Conservation (phyloP, 176 grass and related monocot species). For the Carex littledalei region DNA sequence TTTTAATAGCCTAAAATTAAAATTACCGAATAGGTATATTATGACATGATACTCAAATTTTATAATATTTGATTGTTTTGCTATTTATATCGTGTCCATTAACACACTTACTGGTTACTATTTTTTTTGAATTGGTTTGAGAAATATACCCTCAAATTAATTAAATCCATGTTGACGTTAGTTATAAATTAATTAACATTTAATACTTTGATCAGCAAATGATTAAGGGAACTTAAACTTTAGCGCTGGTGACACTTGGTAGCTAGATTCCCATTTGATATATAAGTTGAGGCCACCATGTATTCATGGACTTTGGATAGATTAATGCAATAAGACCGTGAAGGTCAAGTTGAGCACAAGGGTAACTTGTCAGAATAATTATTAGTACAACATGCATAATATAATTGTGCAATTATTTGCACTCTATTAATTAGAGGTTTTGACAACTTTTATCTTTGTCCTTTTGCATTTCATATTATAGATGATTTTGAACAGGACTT, state of each 20-base stretch:
- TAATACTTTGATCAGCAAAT: background rate
- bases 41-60: background rate
- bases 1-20: no score
- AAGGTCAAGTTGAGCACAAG: conserved; percentile 15
- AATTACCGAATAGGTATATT: no score
- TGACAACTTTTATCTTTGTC: background rate
- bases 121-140: background rate
- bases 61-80: background rate
- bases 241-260: background rate
- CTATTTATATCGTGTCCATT: background rate
- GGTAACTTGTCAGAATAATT: background rate
- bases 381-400: background rate
- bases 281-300: conserved; percentile 12
- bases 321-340: background rate
- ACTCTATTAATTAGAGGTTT: background rate
- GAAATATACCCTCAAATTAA: background rate
- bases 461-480: background rate
- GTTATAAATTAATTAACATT: background rate
- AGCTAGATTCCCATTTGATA: background rate
- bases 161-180: background rate
- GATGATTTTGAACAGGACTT: background rate
- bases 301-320: background rate
- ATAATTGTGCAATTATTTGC: background rate
- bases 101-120: background rate
- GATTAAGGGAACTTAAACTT: background rate